A percentile compares a stretch with the other conserved stretches of the same genome.
Evolutionary conservation across 2,329 filamentous ascomycete species (phyloP).

Genomic region (Cytospora chrysosperma): DNA sequence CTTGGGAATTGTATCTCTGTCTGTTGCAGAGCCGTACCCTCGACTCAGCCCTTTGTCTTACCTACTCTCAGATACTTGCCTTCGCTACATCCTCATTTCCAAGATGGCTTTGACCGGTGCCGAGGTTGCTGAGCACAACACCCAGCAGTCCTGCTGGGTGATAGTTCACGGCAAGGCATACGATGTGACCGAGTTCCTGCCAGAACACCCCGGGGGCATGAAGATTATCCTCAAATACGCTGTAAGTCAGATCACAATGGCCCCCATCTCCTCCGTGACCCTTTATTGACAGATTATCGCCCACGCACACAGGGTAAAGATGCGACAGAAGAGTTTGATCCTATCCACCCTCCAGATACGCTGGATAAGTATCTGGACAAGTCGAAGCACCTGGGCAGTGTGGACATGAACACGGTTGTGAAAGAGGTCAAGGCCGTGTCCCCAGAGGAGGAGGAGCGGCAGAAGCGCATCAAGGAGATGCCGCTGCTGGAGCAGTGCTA

Average conservation of each 20-base stretch:
- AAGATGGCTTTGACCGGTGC: slow-evolving; percentile 49
- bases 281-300: not conserved
- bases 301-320: slow-evolving; percentile 71
- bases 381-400: slow-evolving; percentile 83
- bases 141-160: slow-evolving; percentile 84
- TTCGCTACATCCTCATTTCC: not conserved
- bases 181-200: slow-evolving; percentile 87
- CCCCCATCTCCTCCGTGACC: too few species aligned
- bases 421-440: slow-evolving; percentile 67
- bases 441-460: slow-evolving; percentile 60
- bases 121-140: slow-evolving; percentile 70
- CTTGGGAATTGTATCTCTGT: not conserved
- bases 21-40: not conserved
- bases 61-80: too few species aligned
- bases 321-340: slow-evolving; percentile 87
- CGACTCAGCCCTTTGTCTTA: not conserved
- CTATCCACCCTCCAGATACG: slow-evolving; percentile 84
- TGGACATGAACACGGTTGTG: slow-evolving; percentile 76
- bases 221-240: slow-evolving; percentile 98
- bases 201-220: slow-evolving; percentile 85
- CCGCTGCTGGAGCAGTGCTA: slow-evolving; percentile 84
- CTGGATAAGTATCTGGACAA: slow-evolving; percentile 79
- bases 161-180: slow-evolving; percentile 84
- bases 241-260: slow-evolving; percentile 36
- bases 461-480: slow-evolving; percentile 72